Percentiles rank a stretch among this genome's conserved stretches.
Conservation (phyloP, 2,329 filamentous ascomycete species). For the Trichoderma pleuroti region DNA sequence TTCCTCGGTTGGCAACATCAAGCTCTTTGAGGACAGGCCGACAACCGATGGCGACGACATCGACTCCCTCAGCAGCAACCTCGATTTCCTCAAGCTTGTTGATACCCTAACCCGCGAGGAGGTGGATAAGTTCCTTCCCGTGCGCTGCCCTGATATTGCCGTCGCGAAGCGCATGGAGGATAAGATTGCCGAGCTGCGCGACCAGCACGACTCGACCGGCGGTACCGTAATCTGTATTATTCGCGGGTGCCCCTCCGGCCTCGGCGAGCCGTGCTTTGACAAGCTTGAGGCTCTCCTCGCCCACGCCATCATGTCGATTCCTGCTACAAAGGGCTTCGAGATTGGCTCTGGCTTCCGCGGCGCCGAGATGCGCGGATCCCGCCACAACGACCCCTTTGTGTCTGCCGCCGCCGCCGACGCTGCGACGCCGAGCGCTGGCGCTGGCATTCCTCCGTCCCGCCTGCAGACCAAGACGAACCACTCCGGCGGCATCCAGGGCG, state of each 20-base stretch:
- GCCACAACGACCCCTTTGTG: constrained; percentile 74
- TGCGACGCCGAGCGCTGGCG: constrained; percentile 30
- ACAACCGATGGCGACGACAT: constrained; percentile 21
- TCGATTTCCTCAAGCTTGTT: constrained; percentile 72
- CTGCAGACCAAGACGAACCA: constrained; percentile 71
- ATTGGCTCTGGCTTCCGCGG: constrained; percentile 90
- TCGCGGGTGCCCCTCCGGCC: constrained; percentile 74
- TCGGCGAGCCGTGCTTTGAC: constrained; percentile 93
- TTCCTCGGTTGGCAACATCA: constrained; percentile 68
- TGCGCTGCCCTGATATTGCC: constrained; percentile 74
- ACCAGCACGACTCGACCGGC: constrained; percentile 82
- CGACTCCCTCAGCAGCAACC: constrained; percentile 64
- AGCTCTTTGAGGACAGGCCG: constrained; percentile 28
- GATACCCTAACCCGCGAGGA: constrained; percentile 67
- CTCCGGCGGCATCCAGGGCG: constrained; percentile 90
- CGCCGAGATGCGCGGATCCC: constrained; percentile 79
- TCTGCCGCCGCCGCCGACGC: constrained; percentile 40
- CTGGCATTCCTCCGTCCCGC: constrained; percentile 40
- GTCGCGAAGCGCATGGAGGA: constrained; percentile 72
- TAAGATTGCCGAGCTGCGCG: constrained; percentile 72
- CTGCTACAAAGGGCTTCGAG: constrained; percentile 93
- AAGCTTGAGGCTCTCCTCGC: constrained; percentile 90
- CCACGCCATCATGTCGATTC: constrained; percentile 93
- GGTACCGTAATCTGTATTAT: constrained; percentile 95
- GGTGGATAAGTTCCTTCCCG: constrained; percentile 81